Conservation (phyloP, 768 basidiomycete genomes). For the Russula vinacea region DNA sequence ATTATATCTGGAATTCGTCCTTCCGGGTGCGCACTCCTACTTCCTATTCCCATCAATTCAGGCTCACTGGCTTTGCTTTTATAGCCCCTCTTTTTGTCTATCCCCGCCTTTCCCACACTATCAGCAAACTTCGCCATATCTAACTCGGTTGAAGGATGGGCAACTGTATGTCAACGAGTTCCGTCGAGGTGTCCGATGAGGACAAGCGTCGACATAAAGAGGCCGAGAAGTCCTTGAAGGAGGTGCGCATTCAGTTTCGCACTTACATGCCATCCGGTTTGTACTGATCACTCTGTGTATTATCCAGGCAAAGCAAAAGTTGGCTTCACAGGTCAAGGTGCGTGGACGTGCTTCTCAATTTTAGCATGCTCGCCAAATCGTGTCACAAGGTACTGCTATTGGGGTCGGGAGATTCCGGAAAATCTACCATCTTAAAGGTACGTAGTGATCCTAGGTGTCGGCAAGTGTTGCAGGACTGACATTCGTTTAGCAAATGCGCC, state of each 20-base stretch:
- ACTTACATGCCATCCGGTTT: conserved; percentile 3
- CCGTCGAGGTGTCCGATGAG: conserved; percentile 62
- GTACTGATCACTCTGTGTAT: neutral
- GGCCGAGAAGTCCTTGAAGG: conserved; percentile 74
- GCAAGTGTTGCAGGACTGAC: neutral
- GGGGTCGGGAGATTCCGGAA: conserved; percentile 92
- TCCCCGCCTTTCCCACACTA: conserved; percentile 6
- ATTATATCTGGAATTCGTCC: neutral
- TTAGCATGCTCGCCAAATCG: conserved; percentile 4
- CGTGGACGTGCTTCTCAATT: conserved; percentile 19
- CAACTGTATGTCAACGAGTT: conserved; percentile 51
- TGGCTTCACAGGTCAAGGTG: conserved; percentile 77
- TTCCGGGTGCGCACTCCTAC: neutral
- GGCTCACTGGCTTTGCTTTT: neutral
- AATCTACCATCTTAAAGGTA: conserved; percentile 88
- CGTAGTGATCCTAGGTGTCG: conserved; percentile 9
- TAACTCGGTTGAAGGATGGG: conserved; percentile 24
- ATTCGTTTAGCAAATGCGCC: conserved; percentile 81
- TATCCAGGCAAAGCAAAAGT: conserved; percentile 36
- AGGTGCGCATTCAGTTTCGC: conserved; percentile 47
- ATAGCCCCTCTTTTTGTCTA: conserved; percentile 8
- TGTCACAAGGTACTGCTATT: conserved; percentile 69
- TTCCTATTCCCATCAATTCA: neutral
- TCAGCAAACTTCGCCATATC: conserved; percentile 2
- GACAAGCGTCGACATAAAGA: conserved; percentile 63